These are phyloP conservation scores for Irpex sp. DNA, from an alignment of 1,284 basidiomycete genomes.

Conservation along the genomic window DNA sequence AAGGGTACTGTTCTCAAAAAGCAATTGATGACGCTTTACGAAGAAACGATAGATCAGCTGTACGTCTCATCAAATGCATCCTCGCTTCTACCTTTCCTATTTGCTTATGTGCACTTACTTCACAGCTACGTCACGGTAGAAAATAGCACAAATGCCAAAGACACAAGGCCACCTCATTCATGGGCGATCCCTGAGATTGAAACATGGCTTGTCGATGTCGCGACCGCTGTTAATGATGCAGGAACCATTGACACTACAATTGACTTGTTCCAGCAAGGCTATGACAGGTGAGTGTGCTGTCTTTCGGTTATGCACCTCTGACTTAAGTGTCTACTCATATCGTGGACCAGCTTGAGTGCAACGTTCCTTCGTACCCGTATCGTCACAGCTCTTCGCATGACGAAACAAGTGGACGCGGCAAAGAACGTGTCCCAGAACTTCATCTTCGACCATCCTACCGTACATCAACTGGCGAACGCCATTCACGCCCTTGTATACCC, in stretches of 20 bases:
- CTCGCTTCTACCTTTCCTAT: neutral
- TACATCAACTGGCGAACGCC: slow-evolving; percentile 1
- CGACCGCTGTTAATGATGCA: slow-evolving; percentile 18
- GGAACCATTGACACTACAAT: neutral
- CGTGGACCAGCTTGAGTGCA: slow-evolving; percentile 22
- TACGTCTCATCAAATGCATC: slow-evolving; percentile 13
- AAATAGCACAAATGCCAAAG: slow-evolving; percentile 2
- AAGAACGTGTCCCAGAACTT: slow-evolving; percentile 8
- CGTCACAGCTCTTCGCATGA: slow-evolving; percentile 20
- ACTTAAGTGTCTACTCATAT: no score
- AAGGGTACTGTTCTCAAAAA: slow-evolving; percentile 14
- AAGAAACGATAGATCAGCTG: slow-evolving; percentile 12
- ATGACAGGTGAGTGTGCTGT: slow-evolving; percentile 26
- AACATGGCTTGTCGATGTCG: slow-evolving; percentile 25
- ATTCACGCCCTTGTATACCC: slow-evolving; percentile 2
- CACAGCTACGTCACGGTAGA: slow-evolving; percentile 8
- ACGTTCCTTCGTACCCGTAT: slow-evolving; percentile 31
- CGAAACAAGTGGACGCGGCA: slow-evolving; percentile 1
- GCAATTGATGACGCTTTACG: slow-evolving; percentile 4
- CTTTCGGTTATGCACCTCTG: neutral
- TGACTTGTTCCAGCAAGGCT: slow-evolving; percentile 30
- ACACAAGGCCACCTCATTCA: slow-evolving; percentile 6
- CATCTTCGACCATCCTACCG: slow-evolving; percentile 9
- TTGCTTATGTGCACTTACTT: neutral
- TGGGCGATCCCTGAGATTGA: slow-evolving; percentile 14